Evolutionary conservation across 1,284 basidiomycete genomes (phyloP).

Genomic region (Xerocomus cyaneibrunnescens): DNA sequence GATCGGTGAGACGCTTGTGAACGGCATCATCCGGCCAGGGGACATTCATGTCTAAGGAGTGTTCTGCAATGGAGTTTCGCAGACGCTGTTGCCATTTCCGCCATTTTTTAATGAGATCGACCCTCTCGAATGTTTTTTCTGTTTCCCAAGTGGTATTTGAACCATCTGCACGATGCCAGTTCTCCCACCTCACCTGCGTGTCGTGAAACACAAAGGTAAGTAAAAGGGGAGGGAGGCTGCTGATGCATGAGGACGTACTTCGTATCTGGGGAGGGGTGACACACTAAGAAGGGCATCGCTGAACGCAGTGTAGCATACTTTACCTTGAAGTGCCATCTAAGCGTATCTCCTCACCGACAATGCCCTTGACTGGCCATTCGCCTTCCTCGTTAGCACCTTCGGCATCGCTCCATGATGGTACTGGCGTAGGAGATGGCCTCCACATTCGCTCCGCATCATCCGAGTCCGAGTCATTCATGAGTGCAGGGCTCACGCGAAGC

Average conservation of each 20-base stretch:
- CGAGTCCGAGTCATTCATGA: neutral
- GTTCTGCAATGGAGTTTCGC: constrained; percentile 18
- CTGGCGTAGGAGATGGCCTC: constrained; percentile 34
- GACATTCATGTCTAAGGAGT: constrained; percentile 28
- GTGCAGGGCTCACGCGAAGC: neutral
- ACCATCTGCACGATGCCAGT: constrained; percentile 40
- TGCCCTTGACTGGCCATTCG: constrained; percentile 38
- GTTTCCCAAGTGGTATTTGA: constrained; percentile 45
- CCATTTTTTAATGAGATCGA: constrained; percentile 32
- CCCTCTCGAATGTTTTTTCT: constrained; percentile 19
- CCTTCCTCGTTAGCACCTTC: constrained; percentile 30
- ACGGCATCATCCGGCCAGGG: constrained; percentile 39
- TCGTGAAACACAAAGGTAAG: neutral
- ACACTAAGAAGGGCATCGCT: constrained; percentile 2
- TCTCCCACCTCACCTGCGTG: constrained; percentile 41
- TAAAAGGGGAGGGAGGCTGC: neutral
- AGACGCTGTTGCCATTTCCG: constrained; percentile 17
- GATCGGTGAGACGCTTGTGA: constrained; percentile 42
- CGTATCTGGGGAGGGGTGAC: constrained; percentile 33
- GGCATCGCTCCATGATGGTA: constrained; percentile 37
- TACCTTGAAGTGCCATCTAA: constrained; percentile 36
- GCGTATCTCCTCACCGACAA: constrained; percentile 43
- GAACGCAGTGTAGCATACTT: neutral
- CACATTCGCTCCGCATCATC: constrained; percentile 19
- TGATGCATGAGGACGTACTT: constrained; percentile 25